phyloP scores from a whole-genome alignment of 257 asterid genomes.

The Ajuga chamaepitys region DNA sequence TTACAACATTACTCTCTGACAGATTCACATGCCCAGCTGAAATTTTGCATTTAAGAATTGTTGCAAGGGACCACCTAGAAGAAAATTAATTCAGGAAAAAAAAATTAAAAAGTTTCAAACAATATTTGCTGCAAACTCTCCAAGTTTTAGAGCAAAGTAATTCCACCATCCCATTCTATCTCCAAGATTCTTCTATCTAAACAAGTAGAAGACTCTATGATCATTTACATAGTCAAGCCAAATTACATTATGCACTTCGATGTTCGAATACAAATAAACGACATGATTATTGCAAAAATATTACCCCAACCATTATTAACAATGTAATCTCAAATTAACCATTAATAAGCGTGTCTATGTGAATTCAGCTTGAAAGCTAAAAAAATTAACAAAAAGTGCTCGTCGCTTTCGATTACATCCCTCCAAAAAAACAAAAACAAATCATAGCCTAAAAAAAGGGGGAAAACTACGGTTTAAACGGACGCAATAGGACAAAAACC shows the following conservation, averaged over 20 bases:
- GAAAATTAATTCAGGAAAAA: neutral
- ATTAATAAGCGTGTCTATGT: neutral
- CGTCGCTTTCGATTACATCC: neutral
- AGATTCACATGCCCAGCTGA: slow-evolving; percentile 16
- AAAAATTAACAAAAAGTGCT: neutral
- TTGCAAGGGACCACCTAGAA: slow-evolving; percentile 33
- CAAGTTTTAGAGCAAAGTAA: neutral
- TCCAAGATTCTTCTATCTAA: neutral
- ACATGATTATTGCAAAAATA: neutral
- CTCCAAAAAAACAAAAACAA: slow-evolving; percentile 9
- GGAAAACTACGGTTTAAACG: neutral
- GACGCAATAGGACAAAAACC: slow-evolving; percentile 7
- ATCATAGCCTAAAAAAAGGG: neutral
- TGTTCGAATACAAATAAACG: neutral
- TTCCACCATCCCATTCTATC: neutral
- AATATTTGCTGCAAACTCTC: neutral
- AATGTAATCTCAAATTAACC: neutral
- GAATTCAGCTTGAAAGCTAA: slow-evolving; percentile 6
- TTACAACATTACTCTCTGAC: slow-evolving; percentile 16
- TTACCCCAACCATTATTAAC: neutral
- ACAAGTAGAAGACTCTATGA: neutral
- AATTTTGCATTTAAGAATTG: slow-evolving; percentile 12
- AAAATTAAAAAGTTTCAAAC: neutral
- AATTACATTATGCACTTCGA: neutral
- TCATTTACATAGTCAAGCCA: slow-evolving; percentile 8